Conservation (phyloP, 1,284 basidiomycete species). For the Rhizoctonia solani region DNA sequence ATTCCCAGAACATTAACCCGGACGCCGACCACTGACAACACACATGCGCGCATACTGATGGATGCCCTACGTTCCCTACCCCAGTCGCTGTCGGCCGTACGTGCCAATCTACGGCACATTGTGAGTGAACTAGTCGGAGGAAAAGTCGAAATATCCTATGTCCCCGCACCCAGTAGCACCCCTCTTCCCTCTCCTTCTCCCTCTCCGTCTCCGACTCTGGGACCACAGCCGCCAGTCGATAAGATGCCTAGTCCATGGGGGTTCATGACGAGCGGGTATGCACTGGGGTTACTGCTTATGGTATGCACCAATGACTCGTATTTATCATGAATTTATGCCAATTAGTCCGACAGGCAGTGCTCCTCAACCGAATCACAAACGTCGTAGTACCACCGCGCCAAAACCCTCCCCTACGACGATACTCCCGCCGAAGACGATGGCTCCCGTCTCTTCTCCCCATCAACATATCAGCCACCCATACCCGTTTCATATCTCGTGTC, state of each 20-base stretch:
- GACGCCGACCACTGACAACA: too few relatives aligned
- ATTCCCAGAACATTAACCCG: neutral
- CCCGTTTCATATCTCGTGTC: conserved; percentile 61
- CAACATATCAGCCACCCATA: conserved; percentile 60
- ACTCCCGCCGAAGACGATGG: conserved; percentile 43
- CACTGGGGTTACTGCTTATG: conserved; percentile 64
- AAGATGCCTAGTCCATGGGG: conserved; percentile 62
- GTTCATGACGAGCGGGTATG: conserved; percentile 71
- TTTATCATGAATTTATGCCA: conserved; percentile 35
- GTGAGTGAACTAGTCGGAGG: conserved; percentile 21
- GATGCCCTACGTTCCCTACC: conserved; percentile 29
- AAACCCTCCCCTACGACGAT: conserved; percentile 43
- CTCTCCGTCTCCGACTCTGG: neutral
- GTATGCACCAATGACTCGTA: conserved; percentile 47
- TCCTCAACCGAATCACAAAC: conserved; percentile 74
- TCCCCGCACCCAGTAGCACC: neutral
- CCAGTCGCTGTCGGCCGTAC: conserved; percentile 21
- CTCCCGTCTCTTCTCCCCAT: conserved; percentile 60
- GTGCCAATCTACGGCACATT: neutral
- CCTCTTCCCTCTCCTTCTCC: neutral
- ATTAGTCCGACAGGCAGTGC: conserved; percentile 57
- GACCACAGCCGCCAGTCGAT: conserved; percentile 1
- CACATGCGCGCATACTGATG: too few relatives aligned
- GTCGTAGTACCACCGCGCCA: conserved; percentile 69
- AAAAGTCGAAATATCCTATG: conserved; percentile 27